Percentiles rank a stretch among this genome's conserved stretches.
phyloP scores from a whole-genome alignment of 257 asterid genomes.

The Coffea canephora region DNA sequence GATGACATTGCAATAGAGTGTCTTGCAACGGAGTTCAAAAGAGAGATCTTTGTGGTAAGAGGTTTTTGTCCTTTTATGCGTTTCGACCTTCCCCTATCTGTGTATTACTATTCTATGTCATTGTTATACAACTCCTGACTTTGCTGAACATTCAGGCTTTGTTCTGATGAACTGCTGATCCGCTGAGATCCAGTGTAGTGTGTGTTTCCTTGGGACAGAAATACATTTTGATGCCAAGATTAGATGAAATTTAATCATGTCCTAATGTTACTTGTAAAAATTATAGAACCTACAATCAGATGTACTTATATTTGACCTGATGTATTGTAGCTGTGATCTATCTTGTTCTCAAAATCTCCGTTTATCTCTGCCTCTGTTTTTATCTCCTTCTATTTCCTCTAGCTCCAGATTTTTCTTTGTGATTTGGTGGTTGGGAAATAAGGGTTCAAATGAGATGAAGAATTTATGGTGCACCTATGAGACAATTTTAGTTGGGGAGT shows the following conservation, averaged over 20 bases:
- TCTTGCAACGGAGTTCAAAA: conserved; percentile 85
- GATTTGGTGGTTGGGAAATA: background rate
- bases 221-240: background rate
- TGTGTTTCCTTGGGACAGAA: background rate
- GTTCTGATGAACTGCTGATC: background rate
- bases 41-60: conserved; percentile 94
- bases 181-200: background rate
- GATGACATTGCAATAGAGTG: conserved; percentile 97
- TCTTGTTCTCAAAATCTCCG: background rate
- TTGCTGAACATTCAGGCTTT: background rate
- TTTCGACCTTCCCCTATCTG: background rate
- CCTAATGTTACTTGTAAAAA: background rate
- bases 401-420: background rate
- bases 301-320: background rate
- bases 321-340: background rate
- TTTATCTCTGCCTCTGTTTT: background rate
- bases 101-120: background rate
- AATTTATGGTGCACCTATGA: background rate
- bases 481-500: background rate
- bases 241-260: background rate
- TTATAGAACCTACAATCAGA: background rate
- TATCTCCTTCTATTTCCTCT: background rate
- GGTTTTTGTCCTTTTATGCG: conserved; percentile 1
- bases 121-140: background rate
- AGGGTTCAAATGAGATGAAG: background rate